Base-by-base conservation (phyloP, 306 rosid species). In the Luffa aegyptiaca region DNA sequence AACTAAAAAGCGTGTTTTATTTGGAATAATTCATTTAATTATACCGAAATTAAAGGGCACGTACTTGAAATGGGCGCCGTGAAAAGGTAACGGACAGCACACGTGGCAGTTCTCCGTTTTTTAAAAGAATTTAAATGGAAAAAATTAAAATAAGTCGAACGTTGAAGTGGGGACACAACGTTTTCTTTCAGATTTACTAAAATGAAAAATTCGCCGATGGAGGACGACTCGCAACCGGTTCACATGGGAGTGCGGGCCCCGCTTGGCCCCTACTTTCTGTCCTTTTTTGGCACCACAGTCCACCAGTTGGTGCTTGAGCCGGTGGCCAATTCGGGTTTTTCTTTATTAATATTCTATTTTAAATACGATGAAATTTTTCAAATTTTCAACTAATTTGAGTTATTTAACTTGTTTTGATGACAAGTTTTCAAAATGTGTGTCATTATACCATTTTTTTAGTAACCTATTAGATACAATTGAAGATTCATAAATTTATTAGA, bases 151-250 rank as follows among this genome's bases (percentile, higher is more conserved):
- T 61, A 6, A 37, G 39, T 31, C 56, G 78, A 73, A 51, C 78
- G 78, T 73, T 73, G 78, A 8, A 73, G 44, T 73, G 78, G 78
- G 78, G 61, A 73, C 78, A 42, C 45, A n/a, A 70, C n/a, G 53
- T 36, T 20, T 58, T 20, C 16, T 26, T 20, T 21, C 36, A 4
- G 46, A 42, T 42, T 42, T 42, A 42, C 46, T 42, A 42, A 42
- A 42, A 42, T 42, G 46, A 56, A 56, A 56, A 56, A 36, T 36
- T 63, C 0, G 72, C 72, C 39, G 72, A 41, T 64, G 20, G 26
- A 35, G 4, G 46, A 64, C 46, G 61, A 49, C 61, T 49, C 0
- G 59, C 45, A 49, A 73, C 42, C 78, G 78, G 78, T 73, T 73
- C 61, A 73, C 78, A 31, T 49, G 78, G 42, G 44, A 31, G 45